Base-by-base conservation (phyloP, 306 rosid species). In the Pachyrhizus erosus region DNA sequence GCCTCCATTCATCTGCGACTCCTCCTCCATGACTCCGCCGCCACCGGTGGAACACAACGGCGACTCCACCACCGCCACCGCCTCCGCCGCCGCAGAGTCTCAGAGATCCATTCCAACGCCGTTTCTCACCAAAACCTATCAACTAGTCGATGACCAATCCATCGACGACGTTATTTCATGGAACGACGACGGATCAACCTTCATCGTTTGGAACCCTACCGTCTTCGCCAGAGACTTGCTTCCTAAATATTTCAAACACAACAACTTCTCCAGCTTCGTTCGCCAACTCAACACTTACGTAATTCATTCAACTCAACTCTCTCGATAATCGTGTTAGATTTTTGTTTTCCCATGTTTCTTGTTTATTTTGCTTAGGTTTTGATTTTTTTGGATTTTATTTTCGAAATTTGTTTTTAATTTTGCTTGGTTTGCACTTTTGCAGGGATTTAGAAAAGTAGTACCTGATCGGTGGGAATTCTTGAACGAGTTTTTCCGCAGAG, bases 271-370 rank as follows among this genome's bases (percentile, higher is more conserved):
- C 1, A 93, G 98, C 90, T 93, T 96, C 57, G 98, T 94, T 76
- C 91, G 99, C 29, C 99, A 92, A 70, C 97, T 96, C 77, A 96
- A 96, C 80, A 96, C 99, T 72, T 96, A 96, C 60, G 99, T 96
- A 89, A 70, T 37, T 37, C 7, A 3, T 45, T 73, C 40, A 23
- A 9, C 4, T 84, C 8, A 61, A 31, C 39, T 57, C n/a, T 29
- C 48, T 0, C 2, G 8, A 27, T 13, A 2, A 15, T 9, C 71
- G 15, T 1, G 15, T 3, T 1, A 1, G n/a, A n/a, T n/a, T n/a
- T n/a, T 18, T 27, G 0, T 48, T 62, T 46, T 11, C 8, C 8
- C 0, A 0, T 31, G 23, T 5, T 0, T 27, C 29, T 3, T 31
- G 5, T 0, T 8, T 12, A 1, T 73, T 10, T 37, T 34, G 24